Base-by-base conservation (phyloP, 2,329 filamentous ascomycete genomes). In the Aspergillus amoenus region DNA sequence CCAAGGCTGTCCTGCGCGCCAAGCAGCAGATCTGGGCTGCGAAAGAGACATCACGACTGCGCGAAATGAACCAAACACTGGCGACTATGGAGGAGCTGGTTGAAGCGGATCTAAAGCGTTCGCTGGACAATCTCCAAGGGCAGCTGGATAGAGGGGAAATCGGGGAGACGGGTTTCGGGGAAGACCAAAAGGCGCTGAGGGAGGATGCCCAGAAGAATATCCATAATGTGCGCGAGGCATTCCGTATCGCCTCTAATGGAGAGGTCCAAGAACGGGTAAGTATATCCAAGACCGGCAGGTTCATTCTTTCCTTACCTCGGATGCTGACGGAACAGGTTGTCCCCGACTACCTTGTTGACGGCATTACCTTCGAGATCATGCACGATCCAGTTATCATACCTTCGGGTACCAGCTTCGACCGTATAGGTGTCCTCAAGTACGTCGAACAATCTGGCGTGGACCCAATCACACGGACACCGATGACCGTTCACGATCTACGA, bases 351-450 rank as follows among this genome's bases (percentile, higher is more conserved):
- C 64, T 81, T 7, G 72, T 81, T 44, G 79, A 81, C 58, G 74
- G 74, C 7, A 80, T 81, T 60, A 77, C 76, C 0, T 81, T 81
- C 57, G 76, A 79, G 57, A 70, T 81, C 61, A 81, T 81, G 79
- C 78, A 81, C 59, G 79, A 81, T 59, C 79, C 79, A 5, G 77
- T 81, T 34, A 70, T 79, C 5, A 81, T 78, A 1, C 92, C 89
- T 68, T 93, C 89, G 1, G 94, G 94, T 12, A 90, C 93, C 62
- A 94, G 89, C 1, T 99, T 96, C 71, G 94, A 97, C 72, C 84
- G 93, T 42, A 82, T 90, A 0, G 90, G 90, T 15, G 88, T 99
- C 59, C 81, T 92, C 68, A 91, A 96, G 73, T 92, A 97, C 70
- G 80, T 99, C 24, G 88, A 89, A 66, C 82, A 89, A 21, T 85